These are phyloP conservation scores for Lasiodiplodia hormozganensis DNA, from an alignment of 2,329 filamentous ascomycete genomes.

Conservation along the genomic window DNA sequence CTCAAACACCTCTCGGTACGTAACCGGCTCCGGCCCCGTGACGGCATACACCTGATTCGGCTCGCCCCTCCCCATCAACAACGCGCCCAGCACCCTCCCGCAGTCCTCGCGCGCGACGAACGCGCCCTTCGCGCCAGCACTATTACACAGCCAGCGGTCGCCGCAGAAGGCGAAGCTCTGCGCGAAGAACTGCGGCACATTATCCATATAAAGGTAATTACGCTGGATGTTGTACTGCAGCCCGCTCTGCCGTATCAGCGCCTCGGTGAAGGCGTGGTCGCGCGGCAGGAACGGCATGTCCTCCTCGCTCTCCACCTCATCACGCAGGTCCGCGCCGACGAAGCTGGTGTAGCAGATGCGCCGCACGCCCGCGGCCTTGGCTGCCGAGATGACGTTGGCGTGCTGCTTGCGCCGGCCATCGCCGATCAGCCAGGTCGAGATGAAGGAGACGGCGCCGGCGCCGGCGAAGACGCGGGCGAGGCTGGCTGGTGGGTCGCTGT, in stretches of 20 bases:
- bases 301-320: neutral
- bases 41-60: neutral
- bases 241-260: neutral
- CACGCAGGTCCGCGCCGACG: neutral
- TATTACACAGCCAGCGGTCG: slow-evolving; percentile 2
- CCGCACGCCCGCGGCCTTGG: neutral
- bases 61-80: slow-evolving; percentile 12
- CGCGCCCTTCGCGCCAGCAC: neutral
- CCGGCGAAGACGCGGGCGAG: slow-evolving; percentile 10
- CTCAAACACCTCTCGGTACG: neutral
- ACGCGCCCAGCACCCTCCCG: neutral
- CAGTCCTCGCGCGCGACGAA: slow-evolving; percentile 15
- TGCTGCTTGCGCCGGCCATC: neutral
- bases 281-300: slow-evolving; percentile 18
- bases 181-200: slow-evolving; percentile 9
- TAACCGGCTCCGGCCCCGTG: neutral
- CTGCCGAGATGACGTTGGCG: neutral
- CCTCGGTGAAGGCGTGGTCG: slow-evolving; percentile 7
- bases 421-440: slow-evolving; percentile 18
- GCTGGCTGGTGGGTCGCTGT: neutral
- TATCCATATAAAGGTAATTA: slow-evolving; percentile 1
- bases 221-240: slow-evolving; percentile 9
- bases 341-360: slow-evolving; percentile 20
- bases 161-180: neutral
- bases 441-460: neutral